Percentiles rank a stretch among this genome's conserved stretches.
Conservation (phyloP, 148 eudicot species). For the Rhododendron ferrugineum region DNA sequence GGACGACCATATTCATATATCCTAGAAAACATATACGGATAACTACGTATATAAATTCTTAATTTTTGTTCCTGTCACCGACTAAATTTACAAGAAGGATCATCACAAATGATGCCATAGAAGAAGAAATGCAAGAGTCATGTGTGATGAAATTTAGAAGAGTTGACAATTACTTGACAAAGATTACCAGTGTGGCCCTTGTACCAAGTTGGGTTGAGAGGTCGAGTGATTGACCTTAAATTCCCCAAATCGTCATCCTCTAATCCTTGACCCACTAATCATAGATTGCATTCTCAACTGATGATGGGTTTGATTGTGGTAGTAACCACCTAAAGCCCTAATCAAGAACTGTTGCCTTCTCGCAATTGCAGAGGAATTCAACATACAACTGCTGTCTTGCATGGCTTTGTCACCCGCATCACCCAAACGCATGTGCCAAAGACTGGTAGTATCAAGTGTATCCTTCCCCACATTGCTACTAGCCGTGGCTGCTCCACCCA, state of each 20-base stretch:
- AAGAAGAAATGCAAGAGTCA: not conserved
- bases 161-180: not conserved
- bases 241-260: conserved; percentile 60
- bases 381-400: conserved; percentile 17
- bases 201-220: conserved; percentile 54
- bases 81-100: not conserved
- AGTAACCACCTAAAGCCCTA: conserved; percentile 42
- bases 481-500: not conserved
- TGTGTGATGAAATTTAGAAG: not conserved
- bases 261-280: conserved; percentile 28
- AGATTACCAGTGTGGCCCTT: conserved; percentile 94
- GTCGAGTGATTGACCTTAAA: conserved; percentile 67
- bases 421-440: not conserved
- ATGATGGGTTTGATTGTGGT: conserved; percentile 18
- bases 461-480: not conserved
- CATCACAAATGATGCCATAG: not conserved
- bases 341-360: conserved; percentile 64
- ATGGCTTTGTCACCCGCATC: not conserved
- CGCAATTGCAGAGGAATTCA: conserved; percentile 33
- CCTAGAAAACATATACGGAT: not conserved
- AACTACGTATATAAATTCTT: not conserved
- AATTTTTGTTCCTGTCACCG: not conserved
- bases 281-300: conserved; percentile 31
- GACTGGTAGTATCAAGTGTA: not conserved
- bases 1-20: not conserved